These are phyloP conservation scores for Pythium aristosporum DNA, from an alignment of 352 stramenopile genomes.

Conservation along the genomic window DNA sequence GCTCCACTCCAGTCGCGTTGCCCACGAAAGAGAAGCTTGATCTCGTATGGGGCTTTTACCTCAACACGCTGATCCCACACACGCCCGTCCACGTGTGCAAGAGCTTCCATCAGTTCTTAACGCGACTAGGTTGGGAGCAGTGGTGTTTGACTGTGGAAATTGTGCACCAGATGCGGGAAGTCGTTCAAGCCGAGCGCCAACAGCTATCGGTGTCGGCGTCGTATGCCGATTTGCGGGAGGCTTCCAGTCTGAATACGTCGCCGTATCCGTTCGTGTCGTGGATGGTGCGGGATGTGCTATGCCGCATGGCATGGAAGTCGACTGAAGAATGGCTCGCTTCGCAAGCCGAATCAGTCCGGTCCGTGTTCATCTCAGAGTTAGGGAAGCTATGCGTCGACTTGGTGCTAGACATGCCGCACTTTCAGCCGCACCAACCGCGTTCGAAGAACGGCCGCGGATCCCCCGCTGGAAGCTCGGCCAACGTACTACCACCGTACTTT, in stretches of 20 bases:
- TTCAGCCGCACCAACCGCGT: conserved; percentile 37
- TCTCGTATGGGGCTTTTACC: conserved; percentile 80
- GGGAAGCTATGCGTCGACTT: conserved; percentile 76
- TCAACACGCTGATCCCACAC: conserved; percentile 69
- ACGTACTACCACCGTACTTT: conserved; percentile 80
- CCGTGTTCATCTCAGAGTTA: conserved; percentile 69
- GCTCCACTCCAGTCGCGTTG: not conserved
- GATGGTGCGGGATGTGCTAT: conserved; percentile 81
- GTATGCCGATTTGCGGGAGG: conserved; percentile 25
- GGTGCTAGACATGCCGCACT: conserved; percentile 75
- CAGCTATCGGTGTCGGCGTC: conserved; percentile 33
- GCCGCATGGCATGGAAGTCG: conserved; percentile 74
- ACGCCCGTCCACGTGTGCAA: conserved; percentile 79
- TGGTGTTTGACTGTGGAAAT: conserved; percentile 83
- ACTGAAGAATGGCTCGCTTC: conserved; percentile 65
- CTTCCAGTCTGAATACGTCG: conserved; percentile 33
- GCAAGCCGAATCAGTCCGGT: conserved; percentile 58
- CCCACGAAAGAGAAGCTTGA: conserved; percentile 55
- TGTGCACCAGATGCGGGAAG: conserved; percentile 81
- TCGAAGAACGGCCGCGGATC: conserved; percentile 33
- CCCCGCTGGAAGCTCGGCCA: conserved; percentile 43
- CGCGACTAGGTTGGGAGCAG: conserved; percentile 76
- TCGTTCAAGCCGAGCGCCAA: conserved; percentile 62
- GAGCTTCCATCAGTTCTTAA: conserved; percentile 80
- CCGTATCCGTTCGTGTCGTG: conserved; percentile 82